Evolutionary conservation across 2,329 filamentous ascomycete species (phyloP).

Genomic region (Tolypocladium cylindrosporum): DNA sequence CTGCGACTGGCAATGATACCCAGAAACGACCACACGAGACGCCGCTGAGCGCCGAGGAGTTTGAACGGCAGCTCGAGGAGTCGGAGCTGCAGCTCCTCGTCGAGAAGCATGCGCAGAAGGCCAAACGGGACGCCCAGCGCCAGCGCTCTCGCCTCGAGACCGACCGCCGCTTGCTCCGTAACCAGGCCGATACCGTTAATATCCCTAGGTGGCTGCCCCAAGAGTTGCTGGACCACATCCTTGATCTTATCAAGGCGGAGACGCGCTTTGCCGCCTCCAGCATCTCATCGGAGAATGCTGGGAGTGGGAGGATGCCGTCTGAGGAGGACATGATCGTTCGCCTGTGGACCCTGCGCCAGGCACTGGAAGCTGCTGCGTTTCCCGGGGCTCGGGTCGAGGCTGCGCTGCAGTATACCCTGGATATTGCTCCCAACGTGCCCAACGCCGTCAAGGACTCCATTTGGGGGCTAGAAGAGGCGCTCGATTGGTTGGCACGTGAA

Average conservation of each 20-base stretch:
- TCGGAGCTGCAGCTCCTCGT: slow-evolving; percentile 83
- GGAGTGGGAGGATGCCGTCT: slow-evolving; percentile 41
- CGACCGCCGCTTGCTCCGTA: slow-evolving; percentile 71
- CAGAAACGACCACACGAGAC: slow-evolving; percentile 21
- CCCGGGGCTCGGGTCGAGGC: slow-evolving; percentile 50
- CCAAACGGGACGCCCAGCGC: slow-evolving; percentile 66
- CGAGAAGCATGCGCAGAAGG: slow-evolving; percentile 72
- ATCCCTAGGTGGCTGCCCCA: slow-evolving; percentile 70
- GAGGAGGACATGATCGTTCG: slow-evolving; percentile 73
- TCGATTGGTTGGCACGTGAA: slow-evolving; percentile 85
- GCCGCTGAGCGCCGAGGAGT: slow-evolving; percentile 70
- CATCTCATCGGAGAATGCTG: slow-evolving; percentile 32
- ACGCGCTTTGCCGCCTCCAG: slow-evolving; percentile 45
- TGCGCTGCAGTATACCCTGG: slow-evolving; percentile 55
- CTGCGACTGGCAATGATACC: not conserved
- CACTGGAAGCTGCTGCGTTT: slow-evolving; percentile 61
- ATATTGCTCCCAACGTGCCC: slow-evolving; percentile 54
- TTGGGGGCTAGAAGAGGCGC: slow-evolving; percentile 78
- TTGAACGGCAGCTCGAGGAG: slow-evolving; percentile 80
- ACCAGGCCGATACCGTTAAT: slow-evolving; percentile 65
- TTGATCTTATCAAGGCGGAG: slow-evolving; percentile 63
- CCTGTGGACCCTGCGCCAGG: slow-evolving; percentile 76
- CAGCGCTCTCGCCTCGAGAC: slow-evolving; percentile 73
- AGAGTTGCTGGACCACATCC: slow-evolving; percentile 67
- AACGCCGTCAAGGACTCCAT: slow-evolving; percentile 52